Conservation (phyloP, 768 basidiomycete genomes). For the Trametes meyenii region DNA sequence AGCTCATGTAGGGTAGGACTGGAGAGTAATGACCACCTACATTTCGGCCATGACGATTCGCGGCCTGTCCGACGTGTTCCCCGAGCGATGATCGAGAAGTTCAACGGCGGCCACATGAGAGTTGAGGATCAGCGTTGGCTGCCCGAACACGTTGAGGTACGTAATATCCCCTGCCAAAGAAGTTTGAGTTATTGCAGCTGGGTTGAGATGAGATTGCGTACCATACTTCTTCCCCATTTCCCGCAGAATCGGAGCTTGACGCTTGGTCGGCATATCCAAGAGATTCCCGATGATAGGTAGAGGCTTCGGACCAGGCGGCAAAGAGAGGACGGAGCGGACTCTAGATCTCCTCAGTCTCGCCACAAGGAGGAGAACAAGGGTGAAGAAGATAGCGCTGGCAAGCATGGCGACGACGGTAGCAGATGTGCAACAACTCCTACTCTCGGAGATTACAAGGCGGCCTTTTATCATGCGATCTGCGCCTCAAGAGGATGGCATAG, state of each 20-base stretch:
- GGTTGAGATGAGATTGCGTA: not conserved
- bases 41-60: too few relatives aligned
- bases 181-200: too few relatives aligned
- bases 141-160: too few relatives aligned
- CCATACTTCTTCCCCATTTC: constrained; percentile 25
- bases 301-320: constrained; percentile 29
- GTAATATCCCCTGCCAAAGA: too few relatives aligned
- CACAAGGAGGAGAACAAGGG: not conserved
- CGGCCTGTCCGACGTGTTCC: too few relatives aligned
- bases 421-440: not conserved
- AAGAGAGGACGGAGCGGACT: not conserved
- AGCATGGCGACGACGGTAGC: not conserved
- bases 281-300: constrained; percentile 29
- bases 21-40: too few relatives aligned
- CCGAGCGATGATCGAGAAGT: not conserved
- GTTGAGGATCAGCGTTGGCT: too few relatives aligned
- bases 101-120: not conserved
- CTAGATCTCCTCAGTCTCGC: not conserved
- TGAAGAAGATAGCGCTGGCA: not conserved
- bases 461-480: too few relatives aligned
- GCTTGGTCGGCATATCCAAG: constrained; percentile 22
- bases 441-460: not conserved
- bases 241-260: constrained; percentile 12
- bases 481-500: not conserved
- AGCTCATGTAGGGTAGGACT: too few relatives aligned